Conservation (phyloP, 2,329 filamentous ascomycete genomes). For the Helminthosporium solani region DNA sequence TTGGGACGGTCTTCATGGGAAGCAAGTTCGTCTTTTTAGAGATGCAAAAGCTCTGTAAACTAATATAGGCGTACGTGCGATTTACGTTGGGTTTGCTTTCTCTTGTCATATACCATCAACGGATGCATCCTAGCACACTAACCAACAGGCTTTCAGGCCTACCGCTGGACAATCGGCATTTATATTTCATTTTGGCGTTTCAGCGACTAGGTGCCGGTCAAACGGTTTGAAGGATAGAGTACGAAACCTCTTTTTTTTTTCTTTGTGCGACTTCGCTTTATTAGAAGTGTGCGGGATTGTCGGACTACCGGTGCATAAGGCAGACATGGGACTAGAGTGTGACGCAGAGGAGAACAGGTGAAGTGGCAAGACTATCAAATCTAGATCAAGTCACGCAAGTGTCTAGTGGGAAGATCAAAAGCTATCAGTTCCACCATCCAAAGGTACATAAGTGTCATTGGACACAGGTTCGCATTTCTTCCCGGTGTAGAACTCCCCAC, state of each 20-base stretch:
- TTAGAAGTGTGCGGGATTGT: constrained; percentile 29
- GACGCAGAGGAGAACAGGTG: background rate
- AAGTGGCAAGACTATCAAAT: constrained; percentile 18
- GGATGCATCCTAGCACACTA: constrained; percentile 36
- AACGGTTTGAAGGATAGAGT: constrained; percentile 8
- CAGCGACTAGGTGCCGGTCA: background rate
- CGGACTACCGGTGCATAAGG: constrained; percentile 3
- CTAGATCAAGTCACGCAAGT: constrained; percentile 15
- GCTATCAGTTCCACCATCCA: constrained; percentile 7
- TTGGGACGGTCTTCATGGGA: constrained; percentile 9
- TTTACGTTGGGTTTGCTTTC: constrained; percentile 9
- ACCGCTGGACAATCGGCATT: constrained; percentile 31
- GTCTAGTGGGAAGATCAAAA: constrained; percentile 9
- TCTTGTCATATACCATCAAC: constrained; percentile 30
- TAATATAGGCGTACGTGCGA: constrained; percentile 5
- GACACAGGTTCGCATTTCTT: background rate
- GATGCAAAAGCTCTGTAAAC: constrained; percentile 19
- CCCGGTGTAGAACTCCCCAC: background rate
- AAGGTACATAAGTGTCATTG: background rate
- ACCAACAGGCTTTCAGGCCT: constrained; percentile 28
- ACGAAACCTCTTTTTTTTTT: constrained; percentile 15
- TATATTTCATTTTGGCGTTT: constrained; percentile 25
- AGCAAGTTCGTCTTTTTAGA: constrained; percentile 27
- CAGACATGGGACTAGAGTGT: background rate
- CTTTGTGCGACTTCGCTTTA: constrained; percentile 31